Evolutionary conservation across 768 basidiomycete species (phyloP), one percentile per base, ranked within the genome.

Genomic region (Suillus luteus): DNA sequence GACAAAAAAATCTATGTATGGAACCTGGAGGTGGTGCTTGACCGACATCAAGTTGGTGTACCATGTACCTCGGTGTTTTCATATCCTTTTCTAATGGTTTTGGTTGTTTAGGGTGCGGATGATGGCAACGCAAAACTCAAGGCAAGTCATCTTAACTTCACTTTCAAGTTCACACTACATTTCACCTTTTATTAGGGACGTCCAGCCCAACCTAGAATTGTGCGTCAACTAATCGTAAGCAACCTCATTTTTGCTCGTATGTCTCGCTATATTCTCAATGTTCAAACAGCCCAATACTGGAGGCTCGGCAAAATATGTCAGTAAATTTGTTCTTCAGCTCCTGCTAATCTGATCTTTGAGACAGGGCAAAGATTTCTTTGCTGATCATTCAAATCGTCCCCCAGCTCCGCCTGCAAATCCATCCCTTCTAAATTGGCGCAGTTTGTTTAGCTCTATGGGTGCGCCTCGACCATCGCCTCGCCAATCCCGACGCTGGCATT

Each of bases 1-100:
- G 95, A 97, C 72, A 82, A 85, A 64, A 79, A 83, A 40, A 76
- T 96, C 1, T 87, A 90, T 5, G 83, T 94, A 0, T 97, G 95
- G 95, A 87, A 94, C 68, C 84, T 81, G 14, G 85, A 86, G 75
- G 58, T 8, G 2, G 58, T n/a, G 3, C 37, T 43, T 2, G 8
- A 31, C 2, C 31, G 31, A 31, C 3, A 31, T 31, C 31, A 24
- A 15, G 27, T 31, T 27, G 27, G 7, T 15, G 51, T 31, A 14
- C 27, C 31, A 14, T 24, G 15, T 19, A 3, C 27, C 17, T 52
- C 17, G 1, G 2, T 31, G 7, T 19, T 31, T 31, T 3, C 2
- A 7, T 17, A 2, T 31, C 43, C 9, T 17, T 51, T 6, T 17
- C 49, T 27, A 17, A 51, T 0, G 6, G 15, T 14, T 31, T 31